phyloP scores from a whole-genome alignment of 768 basidiomycete genomes.

The Xerocomellus amylosporus region DNA sequence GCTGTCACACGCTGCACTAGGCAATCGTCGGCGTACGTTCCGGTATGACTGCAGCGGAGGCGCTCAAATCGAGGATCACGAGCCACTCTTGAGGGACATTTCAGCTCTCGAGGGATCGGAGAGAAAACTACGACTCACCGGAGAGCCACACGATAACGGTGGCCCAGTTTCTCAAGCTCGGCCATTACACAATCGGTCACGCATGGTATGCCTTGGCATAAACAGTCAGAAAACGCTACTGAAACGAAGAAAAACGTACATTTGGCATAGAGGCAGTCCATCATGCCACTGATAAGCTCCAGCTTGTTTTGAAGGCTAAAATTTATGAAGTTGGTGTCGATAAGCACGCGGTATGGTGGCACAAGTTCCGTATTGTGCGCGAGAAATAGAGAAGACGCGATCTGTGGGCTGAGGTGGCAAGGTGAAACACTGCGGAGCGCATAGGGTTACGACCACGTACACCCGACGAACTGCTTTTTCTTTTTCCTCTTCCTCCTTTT shows the following conservation, averaged over 20 bases:
- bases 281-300: conserved; percentile 96
- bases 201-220: conserved; percentile 82
- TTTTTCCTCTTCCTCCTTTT: conserved; percentile 78
- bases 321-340: conserved; percentile 99
- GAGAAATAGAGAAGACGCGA: conserved; percentile 90
- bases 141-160: conserved; percentile 90
- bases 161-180: conserved; percentile 96
- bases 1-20: conserved; percentile 93
- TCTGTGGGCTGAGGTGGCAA: conserved; percentile 56
- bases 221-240: conserved; percentile 1
- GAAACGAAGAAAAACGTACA: conserved; percentile 48
- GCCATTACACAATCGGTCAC: conserved; percentile 99
- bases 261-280: conserved; percentile 98
- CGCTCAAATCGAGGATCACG: conserved; percentile 97
- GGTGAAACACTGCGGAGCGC: not conserved
- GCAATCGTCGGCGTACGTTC: conserved; percentile 99
- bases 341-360: conserved; percentile 94
- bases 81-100: conserved; percentile 67
- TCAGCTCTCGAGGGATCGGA: conserved; percentile 2
- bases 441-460: conserved; percentile 45
- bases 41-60: conserved; percentile 84
- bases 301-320: conserved; percentile 97
- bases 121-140: conserved; percentile 51
- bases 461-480: conserved; percentile 74
- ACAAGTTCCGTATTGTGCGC: conserved; percentile 94